These are phyloP conservation scores for Metarhizium album DNA, from an alignment of 2,329 filamentous ascomycete species.

Conservation along the genomic window DNA sequence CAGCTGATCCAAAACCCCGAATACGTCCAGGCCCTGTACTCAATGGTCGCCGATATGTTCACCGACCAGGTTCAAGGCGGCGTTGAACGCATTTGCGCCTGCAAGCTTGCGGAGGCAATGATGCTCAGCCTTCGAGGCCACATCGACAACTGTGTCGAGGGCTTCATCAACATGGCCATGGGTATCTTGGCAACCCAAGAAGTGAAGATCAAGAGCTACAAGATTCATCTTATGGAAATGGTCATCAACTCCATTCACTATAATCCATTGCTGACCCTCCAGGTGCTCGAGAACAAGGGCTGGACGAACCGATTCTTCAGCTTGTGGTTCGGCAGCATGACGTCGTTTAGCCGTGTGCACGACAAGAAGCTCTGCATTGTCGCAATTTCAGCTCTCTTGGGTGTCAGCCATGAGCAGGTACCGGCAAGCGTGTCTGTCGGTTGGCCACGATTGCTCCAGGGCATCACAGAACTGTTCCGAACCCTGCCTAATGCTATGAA, in stretches of 20 bases:
- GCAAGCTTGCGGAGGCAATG: constrained; percentile 92
- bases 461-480: constrained; percentile 84
- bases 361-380: constrained; percentile 98
- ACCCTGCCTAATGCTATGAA: constrained; percentile 80
- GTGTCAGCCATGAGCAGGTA: constrained; percentile 68
- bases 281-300: constrained; percentile 77
- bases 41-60: constrained; percentile 95
- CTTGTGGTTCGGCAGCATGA: constrained; percentile 94
- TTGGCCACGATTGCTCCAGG: constrained; percentile 83
- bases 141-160: constrained; percentile 78
- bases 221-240: constrained; percentile 97
- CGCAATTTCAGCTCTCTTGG: constrained; percentile 78
- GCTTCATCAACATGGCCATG: constrained; percentile 88
- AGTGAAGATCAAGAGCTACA: constrained; percentile 82
- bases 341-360: constrained; percentile 84
- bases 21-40: constrained; percentile 79
- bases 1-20: constrained; percentile 72
- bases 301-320: constrained; percentile 99
- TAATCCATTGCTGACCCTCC: constrained; percentile 75
- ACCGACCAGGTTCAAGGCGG: constrained; percentile 83
- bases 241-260: constrained; percentile 98
- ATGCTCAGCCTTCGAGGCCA: constrained; percentile 89
- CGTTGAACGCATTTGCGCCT: constrained; percentile 91
- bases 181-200: constrained; percentile 63
- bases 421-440: constrained; percentile 88